A percentile compares a stretch with the other conserved stretches of the same genome.
These are phyloP conservation scores for Diplodia intermedia DNA, from an alignment of 2,329 filamentous ascomycete genomes.

Conservation along the genomic window DNA sequence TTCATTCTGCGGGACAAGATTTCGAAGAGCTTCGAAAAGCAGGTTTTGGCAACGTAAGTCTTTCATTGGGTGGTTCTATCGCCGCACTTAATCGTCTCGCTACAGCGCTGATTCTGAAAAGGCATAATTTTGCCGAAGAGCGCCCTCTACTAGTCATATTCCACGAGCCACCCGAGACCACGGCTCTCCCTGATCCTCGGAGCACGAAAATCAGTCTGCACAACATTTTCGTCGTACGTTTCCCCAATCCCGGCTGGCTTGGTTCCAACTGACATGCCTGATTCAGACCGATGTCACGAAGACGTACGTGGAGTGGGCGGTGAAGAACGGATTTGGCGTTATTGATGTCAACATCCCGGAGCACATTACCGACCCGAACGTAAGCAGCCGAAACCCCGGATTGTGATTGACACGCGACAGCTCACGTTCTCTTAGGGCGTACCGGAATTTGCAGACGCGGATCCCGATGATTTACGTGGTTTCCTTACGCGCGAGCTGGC, in stretches of 20 bases:
- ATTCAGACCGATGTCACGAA: constrained; percentile 78
- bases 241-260: neutral
- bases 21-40: constrained; percentile 81
- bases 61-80: constrained; percentile 33
- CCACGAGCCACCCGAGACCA: constrained; percentile 74
- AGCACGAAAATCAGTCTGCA: constrained; percentile 79
- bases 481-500: constrained; percentile 71
- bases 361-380: constrained; percentile 70
- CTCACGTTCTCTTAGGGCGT: constrained; percentile 40
- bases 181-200: constrained; percentile 51
- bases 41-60: constrained; percentile 77
- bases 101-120: constrained; percentile 40
- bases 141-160: constrained; percentile 82
- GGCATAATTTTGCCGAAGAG: constrained; percentile 68
- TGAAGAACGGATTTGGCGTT: constrained; percentile 77
- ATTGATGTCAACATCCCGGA: constrained; percentile 92
- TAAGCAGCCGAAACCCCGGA: constrained; percentile 43
- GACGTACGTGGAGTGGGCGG: constrained; percentile 84
- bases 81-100: neutral
- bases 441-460: constrained; percentile 53
- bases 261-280: constrained; percentile 35
- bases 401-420: neutral
- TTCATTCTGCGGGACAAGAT: constrained; percentile 77
- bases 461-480: constrained; percentile 52
- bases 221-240: constrained; percentile 84